Evolutionary conservation across 2,329 filamentous ascomycete species (phyloP).

Genomic region (Metarhizium anisopliae): DNA sequence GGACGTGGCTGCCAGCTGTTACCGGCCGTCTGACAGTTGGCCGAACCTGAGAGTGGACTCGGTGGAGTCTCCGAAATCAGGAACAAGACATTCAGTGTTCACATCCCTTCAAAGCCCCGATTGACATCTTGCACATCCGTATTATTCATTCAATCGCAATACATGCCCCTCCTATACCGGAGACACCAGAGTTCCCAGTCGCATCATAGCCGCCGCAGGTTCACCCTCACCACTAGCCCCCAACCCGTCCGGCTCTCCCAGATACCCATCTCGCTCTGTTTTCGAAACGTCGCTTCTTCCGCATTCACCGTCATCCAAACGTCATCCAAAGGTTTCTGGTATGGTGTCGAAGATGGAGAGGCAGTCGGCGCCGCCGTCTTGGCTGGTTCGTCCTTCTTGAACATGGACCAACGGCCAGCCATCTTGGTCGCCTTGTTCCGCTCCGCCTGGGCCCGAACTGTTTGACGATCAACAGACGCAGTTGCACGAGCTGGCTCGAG

Average conservation of each 20-base stretch:
- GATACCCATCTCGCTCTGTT: slow-evolving; percentile 41
- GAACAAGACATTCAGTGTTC: no score
- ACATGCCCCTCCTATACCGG: no score
- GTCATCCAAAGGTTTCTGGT: slow-evolving; percentile 9
- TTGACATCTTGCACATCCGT: no score
- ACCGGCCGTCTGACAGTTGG: neutral
- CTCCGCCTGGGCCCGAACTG: slow-evolving; percentile 21
- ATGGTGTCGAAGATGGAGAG: neutral
- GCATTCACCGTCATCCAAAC: slow-evolving; percentile 32
- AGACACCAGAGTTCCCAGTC: neutral
- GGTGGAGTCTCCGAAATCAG: no score
- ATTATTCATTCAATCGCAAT: no score
- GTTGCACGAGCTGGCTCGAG: slow-evolving; percentile 27
- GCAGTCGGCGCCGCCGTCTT: neutral
- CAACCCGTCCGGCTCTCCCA: slow-evolving; percentile 42
- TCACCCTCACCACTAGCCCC: slow-evolving; percentile 33
- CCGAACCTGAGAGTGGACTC: neutral
- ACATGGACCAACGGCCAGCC: slow-evolving; percentile 20
- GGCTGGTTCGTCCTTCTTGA: slow-evolving; percentile 16
- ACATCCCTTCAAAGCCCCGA: no score
- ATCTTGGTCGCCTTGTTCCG: slow-evolving; percentile 20
- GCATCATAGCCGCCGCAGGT: neutral
- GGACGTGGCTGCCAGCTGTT: neutral
- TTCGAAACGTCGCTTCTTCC: slow-evolving; percentile 41
- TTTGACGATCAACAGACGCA: slow-evolving; percentile 14